These are phyloP conservation scores for Phytopythium litorale DNA, from an alignment of 352 stramenopile genomes.

Conservation along the genomic window DNA sequence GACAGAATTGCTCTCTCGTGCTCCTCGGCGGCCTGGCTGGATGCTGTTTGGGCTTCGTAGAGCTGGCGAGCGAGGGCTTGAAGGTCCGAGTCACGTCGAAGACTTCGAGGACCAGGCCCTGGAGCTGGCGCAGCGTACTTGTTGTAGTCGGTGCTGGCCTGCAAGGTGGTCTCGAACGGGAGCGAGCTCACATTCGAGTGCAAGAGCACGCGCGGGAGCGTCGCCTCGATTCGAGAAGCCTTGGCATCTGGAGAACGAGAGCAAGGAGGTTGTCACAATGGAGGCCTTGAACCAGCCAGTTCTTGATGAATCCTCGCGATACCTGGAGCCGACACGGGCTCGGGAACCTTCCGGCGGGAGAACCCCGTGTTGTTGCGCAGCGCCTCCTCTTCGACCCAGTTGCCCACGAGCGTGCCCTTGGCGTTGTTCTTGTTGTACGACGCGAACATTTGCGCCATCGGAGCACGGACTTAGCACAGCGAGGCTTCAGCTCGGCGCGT, in stretches of 20 bases:
- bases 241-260: slow-evolving; percentile 25
- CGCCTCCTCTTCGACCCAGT: slow-evolving; percentile 84
- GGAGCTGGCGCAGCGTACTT: slow-evolving; percentile 30
- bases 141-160: slow-evolving; percentile 47
- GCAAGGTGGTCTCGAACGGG: slow-evolving; percentile 51
- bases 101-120: slow-evolving; percentile 31
- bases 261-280: neutral
- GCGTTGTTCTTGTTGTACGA: slow-evolving; percentile 84
- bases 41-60: slow-evolving; percentile 26
- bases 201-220: slow-evolving; percentile 46
- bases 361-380: slow-evolving; percentile 57
- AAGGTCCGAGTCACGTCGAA: slow-evolving; percentile 39
- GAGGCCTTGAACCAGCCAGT: neutral
- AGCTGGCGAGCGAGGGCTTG: slow-evolving; percentile 35
- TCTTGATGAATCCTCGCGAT: no score
- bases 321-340: slow-evolving; percentile 27
- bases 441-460: slow-evolving; percentile 32
- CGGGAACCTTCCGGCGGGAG: slow-evolving; percentile 49
- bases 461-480: neutral
- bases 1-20: slow-evolving; percentile 14
- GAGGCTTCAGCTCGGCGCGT: neutral
- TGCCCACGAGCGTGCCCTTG: slow-evolving; percentile 70
- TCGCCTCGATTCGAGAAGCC: slow-evolving; percentile 38
- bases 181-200: slow-evolving; percentile 23
- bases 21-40: slow-evolving; percentile 22